Evolutionary conservation across 345 rosid species (phyloP).

Genomic region (Linum lewisii): DNA sequence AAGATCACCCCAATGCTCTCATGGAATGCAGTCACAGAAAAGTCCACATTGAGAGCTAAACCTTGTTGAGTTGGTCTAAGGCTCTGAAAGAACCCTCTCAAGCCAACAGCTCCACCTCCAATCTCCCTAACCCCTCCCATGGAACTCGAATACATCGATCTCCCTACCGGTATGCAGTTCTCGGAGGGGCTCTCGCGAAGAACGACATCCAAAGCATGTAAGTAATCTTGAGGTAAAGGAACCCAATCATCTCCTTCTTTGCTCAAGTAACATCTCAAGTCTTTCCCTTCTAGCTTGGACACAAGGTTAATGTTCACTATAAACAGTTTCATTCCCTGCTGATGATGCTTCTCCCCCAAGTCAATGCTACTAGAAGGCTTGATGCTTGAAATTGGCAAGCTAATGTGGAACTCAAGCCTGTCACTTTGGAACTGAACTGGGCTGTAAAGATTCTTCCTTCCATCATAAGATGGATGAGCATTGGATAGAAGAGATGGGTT

Average conservation of each 20-base stretch:
- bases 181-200: conserved; percentile 75
- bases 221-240: conserved; percentile 85
- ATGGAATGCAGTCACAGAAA: conserved; percentile 80
- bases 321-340: conserved; percentile 56
- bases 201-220: conserved; percentile 89
- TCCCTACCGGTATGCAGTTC: conserved; percentile 61
- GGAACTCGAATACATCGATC: conserved; percentile 72
- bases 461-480: conserved; percentile 71
- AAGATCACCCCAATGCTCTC: conserved; percentile 86
- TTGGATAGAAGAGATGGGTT: conserved; percentile 49
- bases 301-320: conserved; percentile 65
- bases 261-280: conserved; percentile 43
- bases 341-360: conserved; percentile 39
- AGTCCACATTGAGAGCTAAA: conserved; percentile 80
- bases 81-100: conserved; percentile 93
- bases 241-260: conserved; percentile 63
- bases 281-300: conserved; percentile 74
- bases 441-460: conserved; percentile 71
- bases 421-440: conserved; percentile 77
- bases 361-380: conserved; percentile 23
- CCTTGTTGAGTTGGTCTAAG: conserved; percentile 94
- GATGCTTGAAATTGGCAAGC: conserved; percentile 63
- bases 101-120: conserved; percentile 89
- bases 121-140: conserved; percentile 72
- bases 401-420: conserved; percentile 72